Evolutionary conservation across 2,329 filamentous ascomycete genomes (phyloP).

Genomic region (Tolypocladium nubicola): DNA sequence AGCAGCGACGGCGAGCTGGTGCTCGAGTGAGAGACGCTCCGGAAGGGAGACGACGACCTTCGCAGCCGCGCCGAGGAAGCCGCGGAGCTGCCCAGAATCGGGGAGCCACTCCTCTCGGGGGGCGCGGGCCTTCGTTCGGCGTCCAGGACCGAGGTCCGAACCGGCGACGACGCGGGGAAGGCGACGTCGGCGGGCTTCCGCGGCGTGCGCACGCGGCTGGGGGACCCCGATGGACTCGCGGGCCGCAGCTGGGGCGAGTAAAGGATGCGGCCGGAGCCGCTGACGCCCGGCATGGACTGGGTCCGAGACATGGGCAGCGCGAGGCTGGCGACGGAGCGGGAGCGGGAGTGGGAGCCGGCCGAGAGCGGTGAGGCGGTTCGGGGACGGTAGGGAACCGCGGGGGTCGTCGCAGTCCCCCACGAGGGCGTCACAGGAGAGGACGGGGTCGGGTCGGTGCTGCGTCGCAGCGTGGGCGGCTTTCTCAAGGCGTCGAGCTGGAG

Average conservation of each 20-base stretch:
- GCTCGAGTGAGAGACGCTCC: constrained; percentile 32
- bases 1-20: constrained; percentile 19
- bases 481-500: constrained; percentile 31
- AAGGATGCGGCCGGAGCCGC: constrained; percentile 46
- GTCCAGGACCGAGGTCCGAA: constrained; percentile 45
- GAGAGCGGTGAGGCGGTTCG: constrained; percentile 53
- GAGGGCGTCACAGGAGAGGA: constrained; percentile 40
- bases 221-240: constrained; percentile 43
- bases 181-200: constrained; percentile 49
- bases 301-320: constrained; percentile 50
- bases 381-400: constrained; percentile 47
- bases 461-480: constrained; percentile 44
- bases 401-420: constrained; percentile 34
- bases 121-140: constrained; percentile 34
- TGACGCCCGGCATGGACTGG: constrained; percentile 54
- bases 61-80: constrained; percentile 26
- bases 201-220: constrained; percentile 38
- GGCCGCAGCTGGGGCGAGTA: constrained; percentile 42
- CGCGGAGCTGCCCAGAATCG: constrained; percentile 28
- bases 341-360: constrained; percentile 40
- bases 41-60: constrained; percentile 47
- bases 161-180: constrained; percentile 45
- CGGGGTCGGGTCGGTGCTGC: constrained; percentile 47
- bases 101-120: constrained; percentile 41
- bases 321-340: constrained; percentile 45